Percentiles rank a stretch among this genome's conserved stretches.
phyloP scores from a whole-genome alignment of 768 basidiomycete genomes.

The Porpolomopsis calyptriformis region DNA sequence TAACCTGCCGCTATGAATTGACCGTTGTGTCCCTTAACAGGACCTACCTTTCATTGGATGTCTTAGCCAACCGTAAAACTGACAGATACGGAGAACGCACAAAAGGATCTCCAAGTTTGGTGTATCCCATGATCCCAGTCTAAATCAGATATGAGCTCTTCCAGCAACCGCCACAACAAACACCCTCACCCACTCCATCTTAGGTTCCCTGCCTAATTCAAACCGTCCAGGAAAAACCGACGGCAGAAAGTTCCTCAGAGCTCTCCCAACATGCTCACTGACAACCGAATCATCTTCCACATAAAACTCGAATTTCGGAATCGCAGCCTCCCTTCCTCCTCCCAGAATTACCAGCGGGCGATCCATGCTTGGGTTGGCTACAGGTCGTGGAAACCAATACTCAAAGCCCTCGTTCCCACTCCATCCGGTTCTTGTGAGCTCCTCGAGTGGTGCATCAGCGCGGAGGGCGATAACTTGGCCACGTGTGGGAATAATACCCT shows the following conservation, averaged over 20 bases:
- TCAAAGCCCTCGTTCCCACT: constrained; percentile 44
- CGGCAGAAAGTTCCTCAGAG: constrained; percentile 52
- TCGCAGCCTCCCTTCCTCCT: constrained; percentile 44
- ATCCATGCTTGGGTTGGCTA: constrained; percentile 16
- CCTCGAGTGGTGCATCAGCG: constrained; percentile 23
- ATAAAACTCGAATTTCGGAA: constrained; percentile 38
- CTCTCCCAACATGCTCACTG: constrained; percentile 35
- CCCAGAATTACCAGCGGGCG: constrained; percentile 62
- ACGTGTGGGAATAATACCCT: constrained; percentile 57
- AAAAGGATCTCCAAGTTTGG: constrained; percentile 50
- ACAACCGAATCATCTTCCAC: constrained; percentile 48
- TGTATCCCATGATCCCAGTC: constrained; percentile 81
- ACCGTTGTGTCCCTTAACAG: constrained; percentile 40
- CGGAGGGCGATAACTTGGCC: constrained; percentile 51
- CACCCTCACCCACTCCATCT: constrained; percentile 69
- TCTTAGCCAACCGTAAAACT: not conserved
- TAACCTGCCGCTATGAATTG: constrained; percentile 70
- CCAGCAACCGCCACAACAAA: not conserved
- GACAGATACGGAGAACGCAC: constrained; percentile 29
- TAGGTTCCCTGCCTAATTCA: constrained; percentile 38
- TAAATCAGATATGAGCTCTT: constrained; percentile 18
- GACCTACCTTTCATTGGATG: constrained; percentile 42
- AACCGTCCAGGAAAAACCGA: constrained; percentile 45
- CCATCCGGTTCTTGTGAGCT: constrained; percentile 38
- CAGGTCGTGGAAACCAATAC: constrained; percentile 77